Evolutionary conservation across 352 stramenopile species (phyloP), one percentile per base, ranked within the genome.

Genomic region (Phytophthora constricta): DNA sequence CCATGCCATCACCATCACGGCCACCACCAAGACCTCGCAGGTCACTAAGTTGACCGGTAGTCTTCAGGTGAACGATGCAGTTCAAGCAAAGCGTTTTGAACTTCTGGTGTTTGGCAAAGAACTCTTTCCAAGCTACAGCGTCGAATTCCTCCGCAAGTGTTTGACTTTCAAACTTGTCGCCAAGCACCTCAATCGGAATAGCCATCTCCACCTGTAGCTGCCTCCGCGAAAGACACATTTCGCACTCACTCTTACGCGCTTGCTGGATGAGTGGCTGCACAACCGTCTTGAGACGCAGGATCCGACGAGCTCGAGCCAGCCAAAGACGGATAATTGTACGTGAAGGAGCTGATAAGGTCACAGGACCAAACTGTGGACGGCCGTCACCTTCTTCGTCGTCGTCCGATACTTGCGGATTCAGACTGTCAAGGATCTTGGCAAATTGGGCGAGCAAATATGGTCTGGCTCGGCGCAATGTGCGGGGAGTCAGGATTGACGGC

Each of bases 361-460:
- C 91, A 0, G 91, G 88, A 3, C 96, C 96, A 75, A 99, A 99
- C 20, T 68, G 76, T 5, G 81, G 80, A 1, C 73, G 74, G 1
- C 77, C 77, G 25, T 89, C 74, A n/a, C 96, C 91, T 19, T 97
- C 92, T 43, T 98, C 93, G 31, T 92, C 92, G 46, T 98, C 96
- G 37, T 96, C 96, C 19, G 90, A 98, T 50, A 98, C 89, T 65
- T 98, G 86, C n/a, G 85, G 87, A 61, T 99, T 98, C n/a, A 98
- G 59, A 61, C 77, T 92, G 60, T 98, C 96, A 22, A 99, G 81
- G 56, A 99, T 98, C 58, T 97, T 96, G 13, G 93, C 90, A 57
- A 99, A 97, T 71, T 99, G 96, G 7, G 97, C 92, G 8, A 99
- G 92, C 50, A 99, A 68, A 68, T 98, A 99, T 22, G 97, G 97